Evolutionary conservation across 768 basidiomycete genomes (phyloP), one percentile per base, ranked within the genome.

Genomic region (Cubamyces lactineus): DNA sequence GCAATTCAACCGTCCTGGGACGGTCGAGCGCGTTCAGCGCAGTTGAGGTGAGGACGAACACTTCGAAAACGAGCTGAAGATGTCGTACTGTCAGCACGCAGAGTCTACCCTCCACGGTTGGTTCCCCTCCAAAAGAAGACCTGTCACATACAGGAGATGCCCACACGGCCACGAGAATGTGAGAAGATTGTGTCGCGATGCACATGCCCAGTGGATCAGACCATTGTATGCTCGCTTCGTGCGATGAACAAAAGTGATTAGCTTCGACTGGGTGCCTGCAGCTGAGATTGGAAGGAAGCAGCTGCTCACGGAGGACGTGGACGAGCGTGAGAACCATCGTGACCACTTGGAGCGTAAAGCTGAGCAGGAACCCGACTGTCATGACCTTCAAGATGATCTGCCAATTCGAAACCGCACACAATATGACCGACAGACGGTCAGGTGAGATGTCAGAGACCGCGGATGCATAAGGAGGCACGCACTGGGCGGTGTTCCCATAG

Each of bases 401-500:
- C 53, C 64, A 51, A 23, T 40, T 39, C 11, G 34, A 24, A 17
- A 34, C 34, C 7, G 45, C 41, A 1, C 24, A 39, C 23, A 49
- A n/a, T 12, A 23, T 16, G n/a, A 53, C 13, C 9, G 16, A 30
- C 34, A 34, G 34, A 34, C 34, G 34, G 9, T 1, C 34, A 6
- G 9, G 34, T 34, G 34, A 21, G 26, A 40, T 16, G 50, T 40
- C 34, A 41, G 40, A 23, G 23, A 9, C 1, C 17, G 40, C 38
- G 40, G 30, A 16, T 34, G 41, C 13, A 28, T 21, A 13, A 17
- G 9, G 9, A 41, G 26, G 21, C 45, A 59, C 69, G 40, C 52
- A 73, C 71, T 26, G 67, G 69, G 2, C 73, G 67, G 47, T 71
- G 71, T n/a, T 78, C 75, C 77, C 77, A 78, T 9, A 78, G 66